phyloP scores from a whole-genome alignment of 2,329 filamentous ascomycete species.

The Epichloe coenophiala region DNA sequence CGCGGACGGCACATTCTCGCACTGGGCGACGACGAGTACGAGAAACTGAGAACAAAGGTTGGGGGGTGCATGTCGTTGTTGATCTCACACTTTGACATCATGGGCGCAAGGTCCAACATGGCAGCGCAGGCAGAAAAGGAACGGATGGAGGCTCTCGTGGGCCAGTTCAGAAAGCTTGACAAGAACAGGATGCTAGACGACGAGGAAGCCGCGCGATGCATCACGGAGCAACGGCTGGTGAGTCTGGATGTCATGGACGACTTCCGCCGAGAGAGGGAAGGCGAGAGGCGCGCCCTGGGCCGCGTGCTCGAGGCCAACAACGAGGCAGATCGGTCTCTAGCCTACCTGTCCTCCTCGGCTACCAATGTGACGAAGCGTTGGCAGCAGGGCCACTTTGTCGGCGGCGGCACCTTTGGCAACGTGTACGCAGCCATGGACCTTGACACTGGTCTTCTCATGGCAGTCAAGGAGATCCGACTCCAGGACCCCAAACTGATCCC shows the following conservation, averaged over 20 bases:
- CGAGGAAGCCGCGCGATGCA: slow-evolving; percentile 65
- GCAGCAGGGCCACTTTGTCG: slow-evolving; percentile 98
- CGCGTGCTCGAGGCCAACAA: slow-evolving; percentile 88
- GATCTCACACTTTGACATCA: slow-evolving; percentile 98
- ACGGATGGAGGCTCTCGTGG: slow-evolving; percentile 64
- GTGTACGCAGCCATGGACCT: slow-evolving; percentile 97
- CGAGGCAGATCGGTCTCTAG: slow-evolving; percentile 88
- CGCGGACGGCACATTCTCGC: slow-evolving; percentile 85
- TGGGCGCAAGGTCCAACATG: slow-evolving; percentile 86
- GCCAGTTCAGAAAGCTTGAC: slow-evolving; percentile 65
- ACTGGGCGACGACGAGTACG: slow-evolving; percentile 78
- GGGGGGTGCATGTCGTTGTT: slow-evolving; percentile 94
- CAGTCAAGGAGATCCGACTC: slow-evolving; percentile 93
- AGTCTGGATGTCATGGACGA: slow-evolving; percentile 68
- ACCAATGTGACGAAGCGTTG: slow-evolving; percentile 93
- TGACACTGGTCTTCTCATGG: slow-evolving; percentile 92
- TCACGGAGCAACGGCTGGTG: slow-evolving; percentile 62
- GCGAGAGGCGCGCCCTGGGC: slow-evolving; percentile 76
- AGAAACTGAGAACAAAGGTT: slow-evolving; percentile 70
- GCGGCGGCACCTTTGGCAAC: slow-evolving; percentile 91
- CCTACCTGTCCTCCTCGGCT: slow-evolving; percentile 83
- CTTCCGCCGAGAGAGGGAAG: slow-evolving; percentile 61
- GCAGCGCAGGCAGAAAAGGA: slow-evolving; percentile 92
- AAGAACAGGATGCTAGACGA: slow-evolving; percentile 64
- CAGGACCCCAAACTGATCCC: slow-evolving; percentile 95